Evolutionary conservation across 2,329 filamentous ascomycete genomes (phyloP).

Genomic region (Cyanodermella asteris): DNA sequence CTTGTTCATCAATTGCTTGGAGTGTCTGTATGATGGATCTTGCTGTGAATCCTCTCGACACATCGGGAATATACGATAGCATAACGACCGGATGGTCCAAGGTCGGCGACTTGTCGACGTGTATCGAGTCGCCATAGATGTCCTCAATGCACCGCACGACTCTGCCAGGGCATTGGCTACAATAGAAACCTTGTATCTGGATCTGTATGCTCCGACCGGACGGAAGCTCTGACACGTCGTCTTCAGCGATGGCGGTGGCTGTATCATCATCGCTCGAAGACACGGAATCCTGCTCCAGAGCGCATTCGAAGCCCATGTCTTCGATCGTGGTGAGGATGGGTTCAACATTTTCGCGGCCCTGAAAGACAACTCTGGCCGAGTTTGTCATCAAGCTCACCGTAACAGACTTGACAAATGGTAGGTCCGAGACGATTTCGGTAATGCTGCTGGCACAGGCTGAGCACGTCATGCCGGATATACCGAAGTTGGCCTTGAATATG

Average conservation of each 20-base stretch:
- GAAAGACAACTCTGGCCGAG: conserved; percentile 39
- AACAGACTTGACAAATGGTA: conserved; percentile 35
- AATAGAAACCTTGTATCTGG: conserved; percentile 50
- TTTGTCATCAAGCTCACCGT: conserved; percentile 45
- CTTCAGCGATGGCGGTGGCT: conserved; percentile 1
- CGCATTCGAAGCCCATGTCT: conserved; percentile 26
- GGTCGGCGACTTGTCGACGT: conserved; percentile 30
- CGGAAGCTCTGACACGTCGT: no score
- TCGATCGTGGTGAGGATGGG: conserved; percentile 27
- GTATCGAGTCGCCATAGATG: conserved; percentile 25
- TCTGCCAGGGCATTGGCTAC: conserved; percentile 33
- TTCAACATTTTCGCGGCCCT: conserved; percentile 23
- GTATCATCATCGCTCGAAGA: conserved; percentile 5
- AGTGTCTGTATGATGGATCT: conserved; percentile 45
- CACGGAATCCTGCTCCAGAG: conserved; percentile 16
- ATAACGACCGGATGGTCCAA: conserved; percentile 37
- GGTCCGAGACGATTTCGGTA: conserved; percentile 34
- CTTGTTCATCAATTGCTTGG: conserved; percentile 32
- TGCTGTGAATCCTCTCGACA: conserved; percentile 46
- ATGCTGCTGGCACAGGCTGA: conserved; percentile 45
- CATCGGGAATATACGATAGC: conserved; percentile 40
- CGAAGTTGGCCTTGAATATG: conserved; percentile 11
- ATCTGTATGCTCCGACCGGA: conserved; percentile 47
- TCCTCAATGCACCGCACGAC: conserved; percentile 30
- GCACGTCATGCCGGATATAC: conserved; percentile 54